phyloP scores from a whole-genome alignment of 331 rosid species.

The Acacia concinna region DNA sequence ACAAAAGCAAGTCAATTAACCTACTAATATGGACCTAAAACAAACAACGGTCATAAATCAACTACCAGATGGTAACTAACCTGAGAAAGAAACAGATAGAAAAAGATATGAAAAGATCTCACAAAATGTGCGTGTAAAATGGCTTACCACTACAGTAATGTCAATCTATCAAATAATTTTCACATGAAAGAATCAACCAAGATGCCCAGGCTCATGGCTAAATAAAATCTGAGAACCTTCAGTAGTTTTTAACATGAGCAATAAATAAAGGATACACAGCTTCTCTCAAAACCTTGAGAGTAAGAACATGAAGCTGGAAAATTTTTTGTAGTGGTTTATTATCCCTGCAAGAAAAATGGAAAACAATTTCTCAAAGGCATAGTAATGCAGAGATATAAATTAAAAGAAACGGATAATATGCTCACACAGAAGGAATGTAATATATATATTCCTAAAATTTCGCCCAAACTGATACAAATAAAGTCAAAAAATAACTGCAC shows the following conservation, averaged over 20 bases:
- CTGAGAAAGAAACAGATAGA: constrained; percentile 2
- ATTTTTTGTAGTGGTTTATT: constrained; percentile 54
- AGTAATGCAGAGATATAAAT: constrained; percentile 16
- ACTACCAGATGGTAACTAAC: constrained; percentile 15
- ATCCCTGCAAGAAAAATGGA: constrained; percentile 58
- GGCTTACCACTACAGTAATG: constrained; percentile 17
- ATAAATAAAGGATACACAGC: constrained; percentile 89
- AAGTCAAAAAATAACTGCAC: constrained; percentile 18
- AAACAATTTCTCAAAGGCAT: constrained; percentile 34
- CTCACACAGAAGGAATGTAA: constrained; percentile 5
- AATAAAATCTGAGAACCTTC: constrained; percentile 28
- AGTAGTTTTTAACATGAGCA: constrained; percentile 29
- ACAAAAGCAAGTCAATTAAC: constrained; percentile 9
- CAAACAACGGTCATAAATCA: neutral
- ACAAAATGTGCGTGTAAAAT: neutral
- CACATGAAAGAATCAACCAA: constrained; percentile 17
- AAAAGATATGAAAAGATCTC: constrained; percentile 20
- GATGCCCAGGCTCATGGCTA: constrained; percentile 8
- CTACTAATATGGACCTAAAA: constrained; percentile 4
- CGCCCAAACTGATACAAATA: constrained; percentile 18
- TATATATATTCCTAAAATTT: neutral
- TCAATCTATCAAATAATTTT: neutral
- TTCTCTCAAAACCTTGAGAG: constrained; percentile 88
- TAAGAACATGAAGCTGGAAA: constrained; percentile 77
- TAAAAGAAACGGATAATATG: constrained; percentile 1